Conservation (phyloP, 1,284 basidiomycete species). For the Agaricales sp. region DNA sequence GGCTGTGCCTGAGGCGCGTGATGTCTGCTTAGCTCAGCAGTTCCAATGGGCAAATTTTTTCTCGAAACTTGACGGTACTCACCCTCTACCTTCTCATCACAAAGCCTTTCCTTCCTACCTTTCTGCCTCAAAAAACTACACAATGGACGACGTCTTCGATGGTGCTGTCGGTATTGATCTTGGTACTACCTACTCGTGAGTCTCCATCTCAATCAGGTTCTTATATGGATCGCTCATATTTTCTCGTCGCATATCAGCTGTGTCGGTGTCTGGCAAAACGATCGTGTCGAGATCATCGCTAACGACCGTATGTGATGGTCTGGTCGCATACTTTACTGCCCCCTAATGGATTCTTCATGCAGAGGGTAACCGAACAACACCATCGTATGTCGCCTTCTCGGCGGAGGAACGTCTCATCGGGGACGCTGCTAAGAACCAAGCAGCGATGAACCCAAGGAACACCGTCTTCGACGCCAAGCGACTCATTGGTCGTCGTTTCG, state of each 20-base stretch:
- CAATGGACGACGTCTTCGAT: conserved; percentile 88
- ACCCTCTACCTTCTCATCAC: conserved; percentile 14
- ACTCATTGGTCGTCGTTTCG: conserved; percentile 93
- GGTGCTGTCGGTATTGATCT: conserved; percentile 95
- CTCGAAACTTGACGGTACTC: background rate
- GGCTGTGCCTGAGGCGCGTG: background rate
- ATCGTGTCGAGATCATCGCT: conserved; percentile 98
- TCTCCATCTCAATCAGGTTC: conserved; percentile 12
- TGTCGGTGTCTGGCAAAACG: conserved; percentile 98
- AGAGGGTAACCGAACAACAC: conserved; percentile 99
- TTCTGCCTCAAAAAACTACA: conserved; percentile 17
- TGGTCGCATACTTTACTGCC: background rate
- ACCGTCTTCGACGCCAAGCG: conserved; percentile 97
- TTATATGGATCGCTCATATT: conserved; percentile 3
- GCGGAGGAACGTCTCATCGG: conserved; percentile 97
- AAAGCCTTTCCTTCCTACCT: conserved; percentile 17
- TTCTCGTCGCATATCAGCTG: conserved; percentile 46
- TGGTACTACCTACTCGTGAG: conserved; percentile 85
- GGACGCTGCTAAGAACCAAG: conserved; percentile 98
- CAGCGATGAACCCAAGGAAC: conserved; percentile 93
- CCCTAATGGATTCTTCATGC: conserved; percentile 11
- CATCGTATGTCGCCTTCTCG: conserved; percentile 98
- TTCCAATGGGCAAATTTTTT: background rate
- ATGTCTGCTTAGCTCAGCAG: conserved; percentile 10
- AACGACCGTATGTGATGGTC: conserved; percentile 68